A percentile compares a stretch with the other conserved stretches of the same genome.
Conservation (phyloP, 1,284 basidiomycete species). For the Ganoderma meredithae region DNA sequence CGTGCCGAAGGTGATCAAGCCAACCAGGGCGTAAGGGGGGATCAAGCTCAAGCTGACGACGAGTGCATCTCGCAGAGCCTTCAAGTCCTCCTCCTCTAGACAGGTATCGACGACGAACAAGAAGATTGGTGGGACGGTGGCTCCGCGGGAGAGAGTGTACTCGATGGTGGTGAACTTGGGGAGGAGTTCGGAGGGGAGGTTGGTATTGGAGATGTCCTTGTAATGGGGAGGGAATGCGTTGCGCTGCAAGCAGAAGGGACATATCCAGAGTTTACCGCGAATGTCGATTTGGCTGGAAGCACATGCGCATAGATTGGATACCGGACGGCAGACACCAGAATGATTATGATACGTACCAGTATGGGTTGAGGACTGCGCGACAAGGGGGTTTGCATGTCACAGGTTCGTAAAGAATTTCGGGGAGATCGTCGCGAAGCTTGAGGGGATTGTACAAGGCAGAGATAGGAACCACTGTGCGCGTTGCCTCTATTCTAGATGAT, state of each 20-base stretch:
- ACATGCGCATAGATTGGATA: background rate
- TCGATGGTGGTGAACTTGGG: conserved; percentile 99
- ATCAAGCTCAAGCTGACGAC: conserved; percentile 94
- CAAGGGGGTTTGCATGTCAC: conserved; percentile 99
- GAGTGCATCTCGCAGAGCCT: conserved; percentile 92
- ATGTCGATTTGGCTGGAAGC: conserved; percentile 92
- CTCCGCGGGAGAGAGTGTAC: conserved; percentile 93
- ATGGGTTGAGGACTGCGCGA: conserved; percentile 96
- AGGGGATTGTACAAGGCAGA: conserved; percentile 97
- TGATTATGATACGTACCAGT: conserved; percentile 67
- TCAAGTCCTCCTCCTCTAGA: conserved; percentile 95
- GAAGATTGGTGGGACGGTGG: conserved; percentile 95
- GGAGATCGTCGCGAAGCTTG: conserved; percentile 94
- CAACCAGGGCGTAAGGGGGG: conserved; percentile 94
- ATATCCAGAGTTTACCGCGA: conserved; percentile 98
- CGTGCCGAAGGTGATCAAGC: conserved; percentile 95
- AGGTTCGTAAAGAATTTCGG: conserved; percentile 97
- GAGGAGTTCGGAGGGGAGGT: conserved; percentile 93
- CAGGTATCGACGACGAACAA: conserved; percentile 98
- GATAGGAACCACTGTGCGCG: conserved; percentile 97
- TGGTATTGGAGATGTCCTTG: conserved; percentile 98
- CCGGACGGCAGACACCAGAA: no score
- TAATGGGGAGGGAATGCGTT: conserved; percentile 99
- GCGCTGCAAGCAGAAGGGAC: conserved; percentile 96
- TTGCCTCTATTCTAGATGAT: conserved; percentile 96